These are phyloP conservation scores for Myxozyma sirexii DNA, from an alignment of 805 yeast genomes.

Conservation along the genomic window DNA sequence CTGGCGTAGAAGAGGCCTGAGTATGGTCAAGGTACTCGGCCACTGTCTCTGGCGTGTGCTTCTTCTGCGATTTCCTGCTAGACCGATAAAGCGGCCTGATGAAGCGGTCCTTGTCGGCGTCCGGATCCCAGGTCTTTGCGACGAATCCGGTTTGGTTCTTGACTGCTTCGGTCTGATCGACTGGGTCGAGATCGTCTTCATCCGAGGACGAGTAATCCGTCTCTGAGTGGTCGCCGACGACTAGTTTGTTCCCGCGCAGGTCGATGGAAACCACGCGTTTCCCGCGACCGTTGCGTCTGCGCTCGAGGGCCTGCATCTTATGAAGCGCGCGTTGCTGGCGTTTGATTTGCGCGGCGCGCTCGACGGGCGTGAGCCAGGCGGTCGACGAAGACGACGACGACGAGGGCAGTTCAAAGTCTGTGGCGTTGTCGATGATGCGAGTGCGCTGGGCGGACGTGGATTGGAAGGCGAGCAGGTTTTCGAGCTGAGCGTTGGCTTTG, in stretches of 20 bases:
- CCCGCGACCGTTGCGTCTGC: constrained; percentile 70
- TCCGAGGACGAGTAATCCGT: constrained; percentile 39
- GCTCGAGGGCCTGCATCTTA: constrained; percentile 61
- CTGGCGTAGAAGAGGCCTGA: background rate
- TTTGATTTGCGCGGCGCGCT: constrained; percentile 83
- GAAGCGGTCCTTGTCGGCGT: constrained; percentile 11
- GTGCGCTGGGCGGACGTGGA: constrained; percentile 88
- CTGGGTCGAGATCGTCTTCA: constrained; percentile 40
- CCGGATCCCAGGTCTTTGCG: constrained; percentile 20
- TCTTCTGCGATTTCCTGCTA: background rate
- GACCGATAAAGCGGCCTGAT: constrained; percentile 20
- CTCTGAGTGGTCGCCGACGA: constrained; percentile 52
- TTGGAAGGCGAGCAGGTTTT: constrained; percentile 76
- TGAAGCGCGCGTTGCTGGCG: constrained; percentile 78
- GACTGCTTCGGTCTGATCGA: constrained; percentile 32
- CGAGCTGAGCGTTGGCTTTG: constrained; percentile 73
- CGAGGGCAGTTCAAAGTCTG: constrained; percentile 75
- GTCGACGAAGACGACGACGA: constrained; percentile 51
- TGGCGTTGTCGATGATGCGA: constrained; percentile 85
- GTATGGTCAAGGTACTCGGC: background rate
- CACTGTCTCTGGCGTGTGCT: background rate
- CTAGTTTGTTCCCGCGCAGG: constrained; percentile 78
- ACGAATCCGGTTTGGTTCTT: constrained; percentile 13
- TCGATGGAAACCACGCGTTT: constrained; percentile 75
- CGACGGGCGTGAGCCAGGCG: constrained; percentile 83